Percentiles rank a stretch among this genome's conserved stretches.
Conservation (phyloP, 2,329 filamentous ascomycete genomes). For the Lasiodiplodia hormozganensis region DNA sequence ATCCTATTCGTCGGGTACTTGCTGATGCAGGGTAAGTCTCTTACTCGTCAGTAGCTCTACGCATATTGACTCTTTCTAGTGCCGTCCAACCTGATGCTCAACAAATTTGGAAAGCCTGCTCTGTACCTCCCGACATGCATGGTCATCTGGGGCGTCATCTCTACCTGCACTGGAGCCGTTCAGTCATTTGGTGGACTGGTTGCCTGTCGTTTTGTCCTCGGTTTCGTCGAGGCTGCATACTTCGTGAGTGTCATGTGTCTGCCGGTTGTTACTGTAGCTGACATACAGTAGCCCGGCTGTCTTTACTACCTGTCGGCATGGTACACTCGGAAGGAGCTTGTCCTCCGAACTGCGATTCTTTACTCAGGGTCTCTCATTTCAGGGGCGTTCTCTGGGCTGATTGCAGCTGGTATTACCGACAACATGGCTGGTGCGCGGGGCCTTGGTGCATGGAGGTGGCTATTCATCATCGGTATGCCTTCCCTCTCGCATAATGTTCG, state of each 20-base stretch:
- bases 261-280: conserved; percentile 36
- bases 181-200: conserved; percentile 20
- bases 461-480: conserved; percentile 32
- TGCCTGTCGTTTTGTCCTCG: conserved; percentile 25
- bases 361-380: conserved; percentile 59
- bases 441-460: conserved; percentile 46
- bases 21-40: conserved; percentile 30
- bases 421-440: conserved; percentile 44
- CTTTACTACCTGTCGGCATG: conserved; percentile 59
- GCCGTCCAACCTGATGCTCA: conserved; percentile 28
- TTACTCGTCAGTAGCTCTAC: neutral
- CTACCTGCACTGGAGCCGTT: conserved; percentile 19
- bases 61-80: neutral
- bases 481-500: neutral
- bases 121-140: conserved; percentile 27
- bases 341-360: conserved; percentile 59
- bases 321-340: conserved; percentile 62
- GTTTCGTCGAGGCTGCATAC: conserved; percentile 26
- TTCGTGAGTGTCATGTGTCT: neutral
- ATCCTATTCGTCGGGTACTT: conserved; percentile 36
- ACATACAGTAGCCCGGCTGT: conserved; percentile 44
- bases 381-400: conserved; percentile 61
- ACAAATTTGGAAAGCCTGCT: conserved; percentile 27
- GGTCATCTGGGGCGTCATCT: conserved; percentile 28
- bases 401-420: conserved; percentile 59